A percentile compares a stretch with the other conserved stretches of the same genome.
These are phyloP conservation scores for Clarireedia monteithiana DNA, from an alignment of 2,329 filamentous ascomycete genomes.

Conservation along the genomic window DNA sequence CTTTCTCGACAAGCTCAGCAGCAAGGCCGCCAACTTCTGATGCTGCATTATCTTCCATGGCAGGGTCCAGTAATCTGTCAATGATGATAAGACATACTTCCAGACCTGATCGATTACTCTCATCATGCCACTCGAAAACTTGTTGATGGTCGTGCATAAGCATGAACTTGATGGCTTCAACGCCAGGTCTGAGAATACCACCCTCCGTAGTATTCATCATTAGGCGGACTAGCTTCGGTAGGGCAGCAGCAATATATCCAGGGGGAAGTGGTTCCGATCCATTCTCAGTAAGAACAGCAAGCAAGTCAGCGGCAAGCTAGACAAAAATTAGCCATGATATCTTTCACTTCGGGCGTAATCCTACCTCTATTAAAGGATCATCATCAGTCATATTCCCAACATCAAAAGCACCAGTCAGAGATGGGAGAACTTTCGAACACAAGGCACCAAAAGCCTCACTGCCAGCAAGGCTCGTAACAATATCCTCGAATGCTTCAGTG, in stretches of 20 bases:
- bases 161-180: slow-evolving; percentile 81
- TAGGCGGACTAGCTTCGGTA: slow-evolving; percentile 80
- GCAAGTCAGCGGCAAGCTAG: slow-evolving; percentile 72
- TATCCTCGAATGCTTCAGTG: slow-evolving; percentile 84
- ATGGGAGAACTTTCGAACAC: slow-evolving; percentile 80
- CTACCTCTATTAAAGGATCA: slow-evolving; percentile 69
- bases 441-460: slow-evolving; percentile 66
- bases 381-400: slow-evolving; percentile 80
- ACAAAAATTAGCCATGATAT: slow-evolving; percentile 18
- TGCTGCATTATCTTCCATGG: slow-evolving; percentile 86
- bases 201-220: slow-evolving; percentile 80
- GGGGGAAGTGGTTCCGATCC: slow-evolving; percentile 77
- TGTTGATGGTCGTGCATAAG: slow-evolving; percentile 85
- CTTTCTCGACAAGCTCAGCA: slow-evolving; percentile 91
- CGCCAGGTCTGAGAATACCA: slow-evolving; percentile 79
- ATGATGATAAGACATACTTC: slow-evolving; percentile 89
- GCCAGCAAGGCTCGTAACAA: slow-evolving; percentile 62
- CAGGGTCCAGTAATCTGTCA: slow-evolving; percentile 75
- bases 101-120: slow-evolving; percentile 70
- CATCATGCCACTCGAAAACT: slow-evolving; percentile 79
- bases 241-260: slow-evolving; percentile 75
- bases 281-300: slow-evolving; percentile 73
- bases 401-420: slow-evolving; percentile 81
- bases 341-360: slow-evolving; percentile 18
- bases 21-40: slow-evolving; percentile 94